phyloP scores from a whole-genome alignment of 2,329 filamentous ascomycete genomes.

The Aspergillus sp. region DNA sequence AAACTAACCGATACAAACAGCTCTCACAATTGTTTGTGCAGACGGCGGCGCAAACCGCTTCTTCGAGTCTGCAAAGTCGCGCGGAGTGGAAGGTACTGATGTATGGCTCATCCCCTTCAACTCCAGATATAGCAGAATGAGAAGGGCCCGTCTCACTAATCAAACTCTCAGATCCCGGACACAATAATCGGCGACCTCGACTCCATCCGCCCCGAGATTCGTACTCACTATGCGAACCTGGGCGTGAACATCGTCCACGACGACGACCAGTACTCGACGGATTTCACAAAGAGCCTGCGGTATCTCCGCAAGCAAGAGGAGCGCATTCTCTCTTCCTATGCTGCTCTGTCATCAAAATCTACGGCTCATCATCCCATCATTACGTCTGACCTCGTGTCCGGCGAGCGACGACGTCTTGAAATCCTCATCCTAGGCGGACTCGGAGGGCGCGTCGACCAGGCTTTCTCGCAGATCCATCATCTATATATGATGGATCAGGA shows the following conservation, averaged over 20 bases:
- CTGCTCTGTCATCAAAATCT: neutral
- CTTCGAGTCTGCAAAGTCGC: slow-evolving; percentile 52
- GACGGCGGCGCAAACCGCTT: slow-evolving; percentile 90
- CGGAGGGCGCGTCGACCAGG: slow-evolving; percentile 90
- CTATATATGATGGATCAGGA: slow-evolving; percentile 62
- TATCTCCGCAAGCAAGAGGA: slow-evolving; percentile 55
- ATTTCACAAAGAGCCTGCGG: slow-evolving; percentile 81
- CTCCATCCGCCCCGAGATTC: slow-evolving; percentile 69
- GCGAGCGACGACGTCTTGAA: slow-evolving; percentile 48
- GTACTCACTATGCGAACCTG: slow-evolving; percentile 67
- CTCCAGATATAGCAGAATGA: neutral
- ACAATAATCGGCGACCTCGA: slow-evolving; percentile 90
- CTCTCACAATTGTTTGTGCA: slow-evolving; percentile 74
- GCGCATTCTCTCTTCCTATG: slow-evolving; percentile 24
- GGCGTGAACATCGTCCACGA: slow-evolving; percentile 69
- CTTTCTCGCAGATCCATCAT: slow-evolving; percentile 85
- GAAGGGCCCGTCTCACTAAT: slow-evolving; percentile 30
- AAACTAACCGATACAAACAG: slow-evolving; percentile 43
- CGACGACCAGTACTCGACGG: slow-evolving; percentile 83
- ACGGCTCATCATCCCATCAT: slow-evolving; percentile 7
- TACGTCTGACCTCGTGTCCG: neutral
- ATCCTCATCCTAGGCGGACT: slow-evolving; percentile 85
- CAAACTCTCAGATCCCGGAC: slow-evolving; percentile 58
- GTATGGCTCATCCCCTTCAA: slow-evolving; percentile 30
- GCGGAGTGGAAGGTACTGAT: slow-evolving; percentile 34